Base-by-base conservation (phyloP, 2,329 filamentous ascomycete species). In the Coniochaeta sp. region DNA sequence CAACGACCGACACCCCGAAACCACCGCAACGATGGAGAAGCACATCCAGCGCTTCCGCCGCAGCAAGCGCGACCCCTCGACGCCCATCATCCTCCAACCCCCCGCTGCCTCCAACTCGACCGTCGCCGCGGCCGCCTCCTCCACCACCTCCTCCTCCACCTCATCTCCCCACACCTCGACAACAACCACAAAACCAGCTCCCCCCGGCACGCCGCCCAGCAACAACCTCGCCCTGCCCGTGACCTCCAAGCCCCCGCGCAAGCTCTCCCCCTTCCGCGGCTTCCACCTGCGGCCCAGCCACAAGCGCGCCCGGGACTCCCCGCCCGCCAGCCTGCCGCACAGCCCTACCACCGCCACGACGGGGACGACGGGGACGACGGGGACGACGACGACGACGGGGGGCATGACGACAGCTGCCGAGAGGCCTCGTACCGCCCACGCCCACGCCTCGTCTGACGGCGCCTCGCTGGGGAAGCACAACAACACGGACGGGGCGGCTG, bases 41-140 rank as follows among this genome's bases (percentile, higher is more conserved):
- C 69, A 69, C 57, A 65, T 72, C 54, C 65, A 67, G 52, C 69
- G 68, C 30, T 71, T 71, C 44, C 65, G 69, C 47, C 70, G 69
- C 54, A 68, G 65, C 58, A 71, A 68, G 58, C 67, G 71, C 57
- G 64, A 64, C 47, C 60, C 64, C 28, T 60, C 55, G 7, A 30
- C 26, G n/a, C 26, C 22, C 22, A n/a, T 28, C 16, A 9, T 30
- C 55, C 26, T 40, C 55, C 26, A 42, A 32, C 26, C 16, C 22
- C 38, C 36, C 30, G 44, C 36, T 24, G 44, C 26, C 6, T 24
- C 52, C 16, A 54, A 54, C 62, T n/a, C 58, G 64, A 19, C 58
- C 62, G 34, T 60, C 55, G 30, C 64, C 50, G 38, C 59, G 14
- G 34, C 62, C 52, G 34, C 64, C 50, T 38, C 59, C 19, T 63